A percentile compares a stretch with the other conserved stretches of the same genome.
Conservation (phyloP, 805 yeast genomes). For the Ogataea populi-albae region DNA sequence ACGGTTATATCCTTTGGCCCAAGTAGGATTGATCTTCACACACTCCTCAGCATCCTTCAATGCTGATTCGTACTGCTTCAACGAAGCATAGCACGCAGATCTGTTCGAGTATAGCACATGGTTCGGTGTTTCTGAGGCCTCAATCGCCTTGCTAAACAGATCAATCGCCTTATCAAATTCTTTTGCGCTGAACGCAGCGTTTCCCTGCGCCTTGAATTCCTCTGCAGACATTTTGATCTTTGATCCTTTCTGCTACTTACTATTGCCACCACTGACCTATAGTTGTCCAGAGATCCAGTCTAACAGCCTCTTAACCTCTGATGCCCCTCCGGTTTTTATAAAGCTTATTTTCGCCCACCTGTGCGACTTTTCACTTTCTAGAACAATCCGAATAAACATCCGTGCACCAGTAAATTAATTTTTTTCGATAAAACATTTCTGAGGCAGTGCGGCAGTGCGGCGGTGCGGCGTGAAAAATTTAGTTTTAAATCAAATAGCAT, state of each 20-base stretch:
- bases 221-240: conserved; percentile 61
- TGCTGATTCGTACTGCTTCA: conserved; percentile 71
- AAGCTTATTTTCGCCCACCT: no score
- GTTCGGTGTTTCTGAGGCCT: conserved; percentile 74
- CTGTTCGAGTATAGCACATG: conserved; percentile 93
- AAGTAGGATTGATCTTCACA: conserved; percentile 71
- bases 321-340: no score
- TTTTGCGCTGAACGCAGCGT: conserved; percentile 86
- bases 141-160: conserved; percentile 82
- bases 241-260: no score
- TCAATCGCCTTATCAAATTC: conserved; percentile 80
- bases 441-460: no score
- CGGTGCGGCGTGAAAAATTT: no score
- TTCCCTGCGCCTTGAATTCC: conserved; percentile 87
- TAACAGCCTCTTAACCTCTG: no score
- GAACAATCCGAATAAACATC: conserved; percentile 11
- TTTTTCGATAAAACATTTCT: no score
- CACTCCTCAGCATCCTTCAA: conserved; percentile 83
- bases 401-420: no score
- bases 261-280: no score
- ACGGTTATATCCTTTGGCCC: conserved; percentile 96
- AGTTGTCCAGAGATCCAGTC: no score
- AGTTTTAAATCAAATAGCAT: no score
- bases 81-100: conserved; percentile 85
- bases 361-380: conserved; percentile 6